phyloP scores from a whole-genome alignment of 78 protist genomes.

The Blattamonas nauphoetae region DNA sequence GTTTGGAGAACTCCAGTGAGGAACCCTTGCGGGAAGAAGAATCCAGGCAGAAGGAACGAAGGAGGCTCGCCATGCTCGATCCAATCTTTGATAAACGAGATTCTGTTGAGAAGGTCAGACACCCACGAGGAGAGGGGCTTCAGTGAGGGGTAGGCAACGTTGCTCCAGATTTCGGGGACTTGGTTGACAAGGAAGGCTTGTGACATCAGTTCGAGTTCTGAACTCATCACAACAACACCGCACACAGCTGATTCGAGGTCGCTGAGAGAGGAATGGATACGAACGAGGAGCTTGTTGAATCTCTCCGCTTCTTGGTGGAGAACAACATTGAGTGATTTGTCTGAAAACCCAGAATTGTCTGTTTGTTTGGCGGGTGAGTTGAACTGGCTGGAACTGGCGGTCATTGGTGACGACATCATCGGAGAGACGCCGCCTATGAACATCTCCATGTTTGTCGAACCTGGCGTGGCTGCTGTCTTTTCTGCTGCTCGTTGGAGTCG shows the following conservation, averaged over 20 bases:
- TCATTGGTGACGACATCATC: too few relatives aligned
- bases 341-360: too few relatives aligned
- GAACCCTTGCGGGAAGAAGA: constrained; percentile 58
- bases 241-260: constrained; percentile 26
- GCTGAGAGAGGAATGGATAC: not conserved
- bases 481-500: too few relatives aligned
- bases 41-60: constrained; percentile 13
- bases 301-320: constrained; percentile 44
- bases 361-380: too few relatives aligned
- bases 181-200: constrained; percentile 17
- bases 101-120: constrained; percentile 20
- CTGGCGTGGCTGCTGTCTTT: too few relatives aligned
- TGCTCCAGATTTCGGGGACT: constrained; percentile 29
- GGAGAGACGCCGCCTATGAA: too few relatives aligned
- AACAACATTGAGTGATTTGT: constrained; percentile 42
- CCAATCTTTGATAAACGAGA: constrained; percentile 26
- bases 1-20: constrained; percentile 44
- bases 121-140: constrained; percentile 35
- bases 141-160: constrained; percentile 33
- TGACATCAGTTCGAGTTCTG: constrained; percentile 24
- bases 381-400: too few relatives aligned
- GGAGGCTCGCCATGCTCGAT: constrained; percentile 15
- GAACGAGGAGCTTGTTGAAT: constrained; percentile 35
- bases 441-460: too few relatives aligned
- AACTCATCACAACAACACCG: constrained; percentile 39